These are phyloP conservation scores for Cyclotella choctawhatcheeana DNA, from an alignment of 108 stramenopile genomes.

Conservation along the genomic window DNA sequence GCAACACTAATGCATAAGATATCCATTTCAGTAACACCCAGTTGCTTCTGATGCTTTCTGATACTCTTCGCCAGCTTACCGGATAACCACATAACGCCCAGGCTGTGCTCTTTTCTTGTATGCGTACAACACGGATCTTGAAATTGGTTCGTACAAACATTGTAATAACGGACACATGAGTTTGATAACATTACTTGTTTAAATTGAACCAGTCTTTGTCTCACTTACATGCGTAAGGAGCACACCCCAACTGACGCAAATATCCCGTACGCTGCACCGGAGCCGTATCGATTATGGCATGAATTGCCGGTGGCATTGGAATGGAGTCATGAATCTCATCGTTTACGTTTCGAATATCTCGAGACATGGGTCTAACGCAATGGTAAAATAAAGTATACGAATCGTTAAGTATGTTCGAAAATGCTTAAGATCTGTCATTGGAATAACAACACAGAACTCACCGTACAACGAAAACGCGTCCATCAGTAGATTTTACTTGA, in stretches of 20 bases:
- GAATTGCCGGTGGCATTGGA: conserved; percentile 70
- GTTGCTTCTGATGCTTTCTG: conserved; percentile 53
- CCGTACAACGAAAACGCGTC: neutral
- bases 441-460: neutral
- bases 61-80: conserved; percentile 54
- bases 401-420: neutral
- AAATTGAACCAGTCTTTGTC: too few species aligned
- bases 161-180: too few species aligned
- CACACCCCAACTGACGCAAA: conserved; percentile 84
- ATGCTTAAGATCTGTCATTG: too few species aligned
- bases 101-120: conserved; percentile 81
- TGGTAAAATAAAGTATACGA: neutral
- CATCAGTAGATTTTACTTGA: neutral
- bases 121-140: conserved; percentile 73
- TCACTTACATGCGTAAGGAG: conserved; percentile 64
- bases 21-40: conserved; percentile 82
- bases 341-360: conserved; percentile 49
- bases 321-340: conserved; percentile 78
- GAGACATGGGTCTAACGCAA: conserved; percentile 15
- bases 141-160: neutral
- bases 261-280: conserved; percentile 83
- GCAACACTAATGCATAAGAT: conserved; percentile 93
- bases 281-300: conserved; percentile 69
- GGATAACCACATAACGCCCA: conserved; percentile 80
- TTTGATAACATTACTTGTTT: too few species aligned